Conservation (phyloP, 345 rosid genomes). For the Eucalyptus polyanthemos region DNA sequence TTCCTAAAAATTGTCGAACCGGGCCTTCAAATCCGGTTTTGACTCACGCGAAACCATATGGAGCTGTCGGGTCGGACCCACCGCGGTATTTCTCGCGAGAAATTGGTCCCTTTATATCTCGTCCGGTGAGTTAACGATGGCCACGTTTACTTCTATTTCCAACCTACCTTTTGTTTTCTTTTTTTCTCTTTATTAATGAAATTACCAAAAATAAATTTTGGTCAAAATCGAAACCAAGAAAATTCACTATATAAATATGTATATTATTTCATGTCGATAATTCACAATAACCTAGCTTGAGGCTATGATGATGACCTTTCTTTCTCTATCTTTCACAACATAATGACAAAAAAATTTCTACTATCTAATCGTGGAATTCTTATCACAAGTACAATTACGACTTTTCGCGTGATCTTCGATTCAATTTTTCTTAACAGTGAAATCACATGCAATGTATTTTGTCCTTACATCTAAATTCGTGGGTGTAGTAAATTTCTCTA, state of each 20-base stretch:
- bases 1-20: background rate
- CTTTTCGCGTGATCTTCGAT: rapidly evolving
- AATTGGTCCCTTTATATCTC: background rate
- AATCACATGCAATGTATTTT: background rate
- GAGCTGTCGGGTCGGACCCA: conserved; percentile 2
- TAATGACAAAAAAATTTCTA: too few species aligned
- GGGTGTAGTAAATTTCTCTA: background rate
- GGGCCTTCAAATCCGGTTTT: conserved; percentile 5
- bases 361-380: background rate
- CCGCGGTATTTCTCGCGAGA: background rate
- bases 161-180: background rate
- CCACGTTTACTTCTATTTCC: background rate
- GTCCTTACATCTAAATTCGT: too few species aligned
- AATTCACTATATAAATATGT: background rate
- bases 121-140: background rate
- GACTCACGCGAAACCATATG: background rate
- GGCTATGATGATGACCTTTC: too few species aligned
- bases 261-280: background rate
- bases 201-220: background rate
- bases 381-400: background rate
- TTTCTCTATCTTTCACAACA: too few species aligned
- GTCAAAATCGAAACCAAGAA: background rate
- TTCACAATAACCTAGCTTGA: background rate
- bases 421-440: rapidly evolving
- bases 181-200: background rate